These are phyloP conservation scores for Exophiala calicioides DNA, from an alignment of 2,329 filamentous ascomycete species.

Conservation along the genomic window DNA sequence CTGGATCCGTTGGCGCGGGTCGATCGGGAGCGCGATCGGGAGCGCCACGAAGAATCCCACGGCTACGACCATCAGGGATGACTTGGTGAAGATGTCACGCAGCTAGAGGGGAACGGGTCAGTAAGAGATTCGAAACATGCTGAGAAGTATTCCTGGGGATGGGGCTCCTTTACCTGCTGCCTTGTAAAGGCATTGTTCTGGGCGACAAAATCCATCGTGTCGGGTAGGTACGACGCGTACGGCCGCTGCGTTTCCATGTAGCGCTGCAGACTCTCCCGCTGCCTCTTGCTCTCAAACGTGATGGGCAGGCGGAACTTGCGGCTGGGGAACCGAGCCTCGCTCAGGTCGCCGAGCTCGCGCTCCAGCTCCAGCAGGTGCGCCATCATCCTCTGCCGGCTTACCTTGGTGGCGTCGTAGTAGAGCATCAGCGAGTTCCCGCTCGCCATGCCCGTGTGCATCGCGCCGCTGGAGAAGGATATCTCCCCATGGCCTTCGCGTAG, in stretches of 20 bases:
- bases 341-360: conserved; percentile 42
- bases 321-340: conserved; percentile 44
- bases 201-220: conserved; percentile 60
- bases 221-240: conserved; percentile 63
- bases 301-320: conserved; percentile 50
- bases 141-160: too few species aligned
- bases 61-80: conserved; percentile 54
- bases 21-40: conserved; percentile 54
- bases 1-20: conserved; percentile 56
- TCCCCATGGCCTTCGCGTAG: conserved; percentile 39
- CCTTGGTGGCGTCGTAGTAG: conserved; percentile 47
- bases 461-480: conserved; percentile 40
- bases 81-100: conserved; percentile 53
- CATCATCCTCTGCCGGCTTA: conserved; percentile 43
- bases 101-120: conserved; percentile 39
- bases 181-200: conserved; percentile 56
- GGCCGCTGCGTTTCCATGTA: conserved; percentile 64
- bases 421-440: conserved; percentile 50
- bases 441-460: conserved; percentile 54
- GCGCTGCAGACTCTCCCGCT: conserved; percentile 55
- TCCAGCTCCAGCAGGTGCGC: conserved; percentile 41
- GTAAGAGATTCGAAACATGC: too few species aligned
- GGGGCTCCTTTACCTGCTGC: conserved; percentile 40
- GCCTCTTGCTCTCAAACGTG: conserved; percentile 41
- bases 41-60: conserved; percentile 60